phyloP scores from a whole-genome alignment of 2,329 filamentous ascomycete genomes.

The Trichoderma guizhouense region DNA sequence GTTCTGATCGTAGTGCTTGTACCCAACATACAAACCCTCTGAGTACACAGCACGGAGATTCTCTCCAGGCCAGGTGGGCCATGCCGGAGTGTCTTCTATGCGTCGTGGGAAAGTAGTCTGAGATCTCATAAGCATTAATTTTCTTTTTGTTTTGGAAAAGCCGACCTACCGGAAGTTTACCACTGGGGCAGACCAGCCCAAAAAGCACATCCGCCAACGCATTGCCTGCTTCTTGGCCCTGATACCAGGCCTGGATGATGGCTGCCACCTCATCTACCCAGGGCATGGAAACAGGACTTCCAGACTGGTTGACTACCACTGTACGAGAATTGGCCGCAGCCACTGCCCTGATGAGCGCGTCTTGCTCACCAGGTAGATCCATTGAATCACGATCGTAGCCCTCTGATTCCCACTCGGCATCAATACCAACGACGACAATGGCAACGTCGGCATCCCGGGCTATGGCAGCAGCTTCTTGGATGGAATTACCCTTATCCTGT shows the following conservation, averaged over 20 bases:
- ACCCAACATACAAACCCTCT: background rate
- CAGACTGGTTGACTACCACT: background rate
- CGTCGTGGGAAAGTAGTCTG: background rate
- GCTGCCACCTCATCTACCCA: background rate
- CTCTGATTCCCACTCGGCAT: background rate
- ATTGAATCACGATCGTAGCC: background rate
- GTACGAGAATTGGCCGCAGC: background rate
- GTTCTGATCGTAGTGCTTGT: background rate
- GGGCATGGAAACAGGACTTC: background rate
- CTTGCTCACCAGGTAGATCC: background rate
- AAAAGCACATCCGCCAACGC: background rate
- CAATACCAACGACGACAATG: background rate
- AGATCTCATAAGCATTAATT: background rate
- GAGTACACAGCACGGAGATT: background rate
- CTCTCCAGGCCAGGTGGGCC: background rate
- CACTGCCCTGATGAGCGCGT: background rate
- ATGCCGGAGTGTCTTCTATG: background rate
- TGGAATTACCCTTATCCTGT: background rate
- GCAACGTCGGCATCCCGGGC: background rate
- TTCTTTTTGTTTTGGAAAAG: background rate
- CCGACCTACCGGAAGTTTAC: background rate
- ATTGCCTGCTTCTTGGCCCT: background rate
- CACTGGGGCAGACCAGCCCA: background rate
- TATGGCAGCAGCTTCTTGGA: background rate
- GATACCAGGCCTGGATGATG: background rate